phyloP scores from a whole-genome alignment of 352 stramenopile genomes.

The Poterioochromonas sp. region DNA sequence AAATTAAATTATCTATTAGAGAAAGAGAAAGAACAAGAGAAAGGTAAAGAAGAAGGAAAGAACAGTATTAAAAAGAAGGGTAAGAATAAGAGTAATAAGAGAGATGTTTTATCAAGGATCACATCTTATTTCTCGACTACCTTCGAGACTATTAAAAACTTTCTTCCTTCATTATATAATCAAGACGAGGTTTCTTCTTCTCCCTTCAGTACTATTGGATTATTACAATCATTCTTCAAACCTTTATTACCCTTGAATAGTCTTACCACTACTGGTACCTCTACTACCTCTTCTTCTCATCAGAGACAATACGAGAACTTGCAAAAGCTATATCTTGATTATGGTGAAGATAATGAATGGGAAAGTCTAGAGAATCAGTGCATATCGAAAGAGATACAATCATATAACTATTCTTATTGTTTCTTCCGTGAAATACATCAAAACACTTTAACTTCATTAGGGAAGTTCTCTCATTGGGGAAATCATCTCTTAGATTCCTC shows the following conservation, averaged over 20 bases:
- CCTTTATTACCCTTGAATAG: background rate
- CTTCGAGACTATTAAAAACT: too few species aligned
- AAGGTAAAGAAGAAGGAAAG: background rate
- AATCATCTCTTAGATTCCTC: background rate
- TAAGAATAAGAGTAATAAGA: too few species aligned
- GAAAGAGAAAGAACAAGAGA: background rate
- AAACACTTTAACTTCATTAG: background rate
- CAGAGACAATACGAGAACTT: too few species aligned
- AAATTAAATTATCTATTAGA: background rate
- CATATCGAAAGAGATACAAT: background rate
- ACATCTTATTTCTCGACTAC: too few species aligned
- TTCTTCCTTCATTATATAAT: too few species aligned
- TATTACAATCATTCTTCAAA: too few species aligned
- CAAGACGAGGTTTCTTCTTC: too few species aligned
- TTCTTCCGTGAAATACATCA: background rate
- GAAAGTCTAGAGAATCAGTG: background rate
- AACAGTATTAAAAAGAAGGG: background rate
- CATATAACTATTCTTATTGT: conserved; percentile 14
- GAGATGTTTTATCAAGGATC: too few species aligned
- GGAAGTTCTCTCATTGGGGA: background rate
- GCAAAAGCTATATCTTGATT: background rate
- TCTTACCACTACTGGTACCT: background rate
- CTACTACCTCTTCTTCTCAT: background rate
- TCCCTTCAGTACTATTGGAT: too few species aligned
- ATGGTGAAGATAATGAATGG: background rate